Percentiles rank a stretch among this genome's conserved stretches.
Conservation (phyloP, 257 asterid genomes). For the Solanum pinnatisectum region DNA sequence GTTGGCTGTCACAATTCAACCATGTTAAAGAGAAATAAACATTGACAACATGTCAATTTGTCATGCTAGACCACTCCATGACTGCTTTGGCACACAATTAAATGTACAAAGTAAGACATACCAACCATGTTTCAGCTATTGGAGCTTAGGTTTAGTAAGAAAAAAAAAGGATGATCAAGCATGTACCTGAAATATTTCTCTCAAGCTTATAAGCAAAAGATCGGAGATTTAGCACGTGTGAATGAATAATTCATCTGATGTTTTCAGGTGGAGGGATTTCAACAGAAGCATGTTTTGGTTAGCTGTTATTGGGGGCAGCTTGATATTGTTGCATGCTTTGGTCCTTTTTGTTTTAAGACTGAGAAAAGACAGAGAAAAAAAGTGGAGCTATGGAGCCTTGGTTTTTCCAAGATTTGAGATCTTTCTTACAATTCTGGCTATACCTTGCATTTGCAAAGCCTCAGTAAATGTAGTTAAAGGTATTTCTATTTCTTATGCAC, state of each 20-base stretch:
- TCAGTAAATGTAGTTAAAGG: constrained; percentile 67
- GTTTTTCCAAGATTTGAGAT: constrained; percentile 73
- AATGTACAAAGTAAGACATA: background rate
- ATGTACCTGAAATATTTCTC: background rate
- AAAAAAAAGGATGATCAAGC: background rate
- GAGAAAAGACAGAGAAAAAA: constrained; percentile 32
- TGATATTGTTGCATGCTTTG: constrained; percentile 44
- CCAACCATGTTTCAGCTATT: background rate
- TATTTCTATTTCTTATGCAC: constrained; percentile 5
- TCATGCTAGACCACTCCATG: background rate
- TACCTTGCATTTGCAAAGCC: constrained; percentile 71
- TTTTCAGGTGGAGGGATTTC: constrained; percentile 83
- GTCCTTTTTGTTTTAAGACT: constrained; percentile 37
- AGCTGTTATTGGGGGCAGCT: constrained; percentile 51
- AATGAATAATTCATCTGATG: background rate
- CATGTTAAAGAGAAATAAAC: background rate
- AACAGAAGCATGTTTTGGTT: constrained; percentile 84
- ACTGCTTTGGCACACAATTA: background rate
- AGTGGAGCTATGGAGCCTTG: constrained; percentile 54
- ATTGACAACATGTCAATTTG: background rate
- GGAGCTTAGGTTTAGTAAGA: background rate
- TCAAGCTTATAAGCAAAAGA: background rate
- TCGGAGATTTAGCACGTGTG: background rate
- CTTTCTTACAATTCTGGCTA: constrained; percentile 60
- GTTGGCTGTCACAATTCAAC: background rate